These are phyloP conservation scores for Aureoboletus auriporus DNA, from an alignment of 768 basidiomycete species.

Conservation along the genomic window DNA sequence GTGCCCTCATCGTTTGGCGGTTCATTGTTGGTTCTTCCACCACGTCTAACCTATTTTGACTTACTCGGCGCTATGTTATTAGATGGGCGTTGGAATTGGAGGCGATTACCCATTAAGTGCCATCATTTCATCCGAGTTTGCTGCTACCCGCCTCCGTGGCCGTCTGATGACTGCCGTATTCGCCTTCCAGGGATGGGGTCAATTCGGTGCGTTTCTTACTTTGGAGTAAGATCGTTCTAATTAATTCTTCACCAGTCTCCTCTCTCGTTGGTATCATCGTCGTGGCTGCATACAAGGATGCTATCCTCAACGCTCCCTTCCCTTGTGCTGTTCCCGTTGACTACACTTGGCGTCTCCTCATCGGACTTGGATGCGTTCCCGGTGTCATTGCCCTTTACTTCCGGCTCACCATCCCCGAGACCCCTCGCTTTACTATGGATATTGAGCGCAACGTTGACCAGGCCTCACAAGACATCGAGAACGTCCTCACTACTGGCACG, in stretches of 20 bases:
- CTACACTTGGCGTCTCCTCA: slow-evolving; percentile 80
- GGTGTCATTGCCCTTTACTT: slow-evolving; percentile 82
- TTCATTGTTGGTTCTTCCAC: slow-evolving; percentile 47
- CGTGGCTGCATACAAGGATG: slow-evolving; percentile 62
- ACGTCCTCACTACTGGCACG: slow-evolving; percentile 51
- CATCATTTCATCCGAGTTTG: slow-evolving; percentile 88
- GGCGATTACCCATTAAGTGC: slow-evolving; percentile 87
- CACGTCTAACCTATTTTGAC: not conserved
- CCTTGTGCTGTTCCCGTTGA: slow-evolving; percentile 54
- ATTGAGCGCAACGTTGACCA: slow-evolving; percentile 78
- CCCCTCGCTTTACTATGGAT: slow-evolving; percentile 91
- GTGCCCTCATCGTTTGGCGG: slow-evolving; percentile 79
- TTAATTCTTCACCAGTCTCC: slow-evolving; percentile 41
- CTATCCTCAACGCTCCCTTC: slow-evolving; percentile 43
- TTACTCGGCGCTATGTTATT: not conserved
- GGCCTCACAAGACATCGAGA: slow-evolving; percentile 69
- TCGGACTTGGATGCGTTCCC: slow-evolving; percentile 84
- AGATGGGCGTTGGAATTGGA: slow-evolving; percentile 82
- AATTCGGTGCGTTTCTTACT: slow-evolving; percentile 50
- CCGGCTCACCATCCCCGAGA: slow-evolving; percentile 91
- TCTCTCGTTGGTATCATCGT: slow-evolving; percentile 63
- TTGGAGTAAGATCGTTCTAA: too few species aligned
- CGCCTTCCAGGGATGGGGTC: slow-evolving; percentile 84
- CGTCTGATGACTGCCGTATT: slow-evolving; percentile 90
- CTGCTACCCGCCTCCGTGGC: slow-evolving; percentile 71